These are phyloP conservation scores for Lathyrus oleraceus DNA, from an alignment of 306 rosid genomes.

Conservation along the genomic window DNA sequence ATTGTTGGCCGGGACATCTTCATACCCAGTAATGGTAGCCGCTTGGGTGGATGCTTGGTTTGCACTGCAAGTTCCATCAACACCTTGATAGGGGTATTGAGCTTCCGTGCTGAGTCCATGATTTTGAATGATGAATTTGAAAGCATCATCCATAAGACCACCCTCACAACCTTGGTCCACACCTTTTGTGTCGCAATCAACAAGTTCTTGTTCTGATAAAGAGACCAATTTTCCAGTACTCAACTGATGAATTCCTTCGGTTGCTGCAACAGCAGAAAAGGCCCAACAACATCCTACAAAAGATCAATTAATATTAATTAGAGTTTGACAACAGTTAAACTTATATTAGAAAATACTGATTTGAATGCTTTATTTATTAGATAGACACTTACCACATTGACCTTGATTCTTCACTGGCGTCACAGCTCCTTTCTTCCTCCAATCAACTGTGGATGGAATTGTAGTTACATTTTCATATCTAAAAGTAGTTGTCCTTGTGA, in stretches of 20 bases:
- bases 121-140: slow-evolving; percentile 44
- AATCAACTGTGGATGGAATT: slow-evolving; percentile 36
- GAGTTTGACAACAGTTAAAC: background rate
- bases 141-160: slow-evolving; percentile 47
- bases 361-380: background rate
- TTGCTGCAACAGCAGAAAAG: slow-evolving; percentile 51
- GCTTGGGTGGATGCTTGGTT: slow-evolving; percentile 13
- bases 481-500: slow-evolving; percentile 29
- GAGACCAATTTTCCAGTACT: slow-evolving; percentile 36
- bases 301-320: background rate
- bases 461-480: slow-evolving; percentile 36
- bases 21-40: slow-evolving; percentile 34
- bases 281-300: slow-evolving; percentile 48
- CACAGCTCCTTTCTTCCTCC: slow-evolving; percentile 48
- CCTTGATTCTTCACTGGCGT: slow-evolving; percentile 51
- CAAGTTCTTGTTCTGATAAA: slow-evolving; percentile 50
- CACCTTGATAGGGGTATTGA: slow-evolving; percentile 40
- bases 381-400: slow-evolving; percentile 36
- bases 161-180: slow-evolving; percentile 50
- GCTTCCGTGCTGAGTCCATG: slow-evolving; percentile 43
- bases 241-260: slow-evolving; percentile 41
- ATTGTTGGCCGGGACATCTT: slow-evolving; percentile 44
- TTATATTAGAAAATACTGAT: background rate
- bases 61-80: slow-evolving; percentile 36
- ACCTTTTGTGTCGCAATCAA: slow-evolving; percentile 48